A percentile compares a stretch with the other conserved stretches of the same genome.
Evolutionary conservation across 2,329 filamentous ascomycete genomes (phyloP).

Genomic region (Neophaeococcomyces aloes): DNA sequence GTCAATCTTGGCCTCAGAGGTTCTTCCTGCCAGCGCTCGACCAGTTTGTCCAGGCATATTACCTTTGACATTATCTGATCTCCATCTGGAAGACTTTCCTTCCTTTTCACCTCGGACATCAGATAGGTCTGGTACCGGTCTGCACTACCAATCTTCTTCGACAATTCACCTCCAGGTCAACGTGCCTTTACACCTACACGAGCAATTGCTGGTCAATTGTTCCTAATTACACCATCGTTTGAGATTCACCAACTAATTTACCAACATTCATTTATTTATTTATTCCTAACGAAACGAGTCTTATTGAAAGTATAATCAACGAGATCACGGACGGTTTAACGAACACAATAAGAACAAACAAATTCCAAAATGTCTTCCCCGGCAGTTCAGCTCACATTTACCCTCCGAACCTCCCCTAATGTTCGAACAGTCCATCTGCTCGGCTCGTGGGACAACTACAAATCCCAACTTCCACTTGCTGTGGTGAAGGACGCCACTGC

Average conservation of each 20-base stretch:
- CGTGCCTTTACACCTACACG: not conserved
- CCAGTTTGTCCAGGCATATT: too few relatives aligned
- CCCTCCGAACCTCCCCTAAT: conserved; percentile 87
- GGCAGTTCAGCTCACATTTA: conserved; percentile 87
- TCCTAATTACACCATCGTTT: not conserved
- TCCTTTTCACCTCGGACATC: conserved; percentile 7
- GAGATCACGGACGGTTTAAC: not conserved
- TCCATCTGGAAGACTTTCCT: conserved; percentile 5
- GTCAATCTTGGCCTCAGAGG: too few relatives aligned
- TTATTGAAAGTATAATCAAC: not conserved
- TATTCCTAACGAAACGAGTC: not conserved
- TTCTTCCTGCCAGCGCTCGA: too few relatives aligned
- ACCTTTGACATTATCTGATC: not conserved
- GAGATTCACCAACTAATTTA: not conserved
- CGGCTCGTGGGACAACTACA: conserved; percentile 97
- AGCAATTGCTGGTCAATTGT: conserved; percentile 21
- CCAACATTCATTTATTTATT: not conserved
- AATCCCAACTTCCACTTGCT: conserved; percentile 84
- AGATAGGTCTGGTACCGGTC: conserved; percentile 9
- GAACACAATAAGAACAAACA: not conserved
- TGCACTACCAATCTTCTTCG: not conserved
- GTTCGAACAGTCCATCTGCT: conserved; percentile 97
- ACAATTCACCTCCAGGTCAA: conserved; percentile 7
- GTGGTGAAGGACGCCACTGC: conserved; percentile 59
- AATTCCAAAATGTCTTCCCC: conserved; percentile 29